Evolutionary conservation across 2,329 filamentous ascomycete species (phyloP), one percentile per base, ranked within the genome.

Genomic region (Fusarium sp.): DNA sequence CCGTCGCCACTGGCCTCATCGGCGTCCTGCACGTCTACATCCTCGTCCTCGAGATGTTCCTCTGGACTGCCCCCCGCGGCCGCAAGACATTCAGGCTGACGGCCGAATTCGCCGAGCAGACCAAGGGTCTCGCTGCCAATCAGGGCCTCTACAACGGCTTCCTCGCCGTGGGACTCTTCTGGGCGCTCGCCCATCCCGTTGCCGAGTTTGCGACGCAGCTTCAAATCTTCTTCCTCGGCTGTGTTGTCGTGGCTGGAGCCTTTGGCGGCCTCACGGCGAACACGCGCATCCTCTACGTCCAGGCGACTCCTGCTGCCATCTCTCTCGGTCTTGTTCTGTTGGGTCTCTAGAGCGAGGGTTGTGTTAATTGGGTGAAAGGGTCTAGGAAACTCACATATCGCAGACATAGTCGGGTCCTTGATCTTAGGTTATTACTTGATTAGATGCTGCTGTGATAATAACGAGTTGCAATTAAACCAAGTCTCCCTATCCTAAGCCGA

Each of bases 71-170:
- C 0, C 82, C 84, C 3, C 79, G 78, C 30, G 85, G 84, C 39
- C 80, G 78, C 66, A 82, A 81, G 69, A 73, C 83, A 2, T 87
- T 87, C 75, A 74, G 75, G 31, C 77, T 85, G 37, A 81, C 77
- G 0, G 72, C 81, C n/a, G 81, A 85, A 6, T 85, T 84, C 60
- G 85, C 85, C 7, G 73, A 81, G 40, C 71, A 84, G 74, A 85
- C 83, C 4, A 81, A 80, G 65, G 70, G 77, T 5, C 77, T 87
- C 37, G 85, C 83, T 48, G 83, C 83, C 55, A 87, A 87, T 74
- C 85, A 87, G 72, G 85, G 85, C 18, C 78, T 87, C 7, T 87
- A 87, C 77, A 87, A 87, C 71, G 85, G 85, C 43, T 86, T 87
- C 58, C 78, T 87, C n/a, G 82, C 84, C 4, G 84, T 84, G 2